phyloP scores from a whole-genome alignment of 1,284 basidiomycete genomes.

The Tilletia indica region DNA sequence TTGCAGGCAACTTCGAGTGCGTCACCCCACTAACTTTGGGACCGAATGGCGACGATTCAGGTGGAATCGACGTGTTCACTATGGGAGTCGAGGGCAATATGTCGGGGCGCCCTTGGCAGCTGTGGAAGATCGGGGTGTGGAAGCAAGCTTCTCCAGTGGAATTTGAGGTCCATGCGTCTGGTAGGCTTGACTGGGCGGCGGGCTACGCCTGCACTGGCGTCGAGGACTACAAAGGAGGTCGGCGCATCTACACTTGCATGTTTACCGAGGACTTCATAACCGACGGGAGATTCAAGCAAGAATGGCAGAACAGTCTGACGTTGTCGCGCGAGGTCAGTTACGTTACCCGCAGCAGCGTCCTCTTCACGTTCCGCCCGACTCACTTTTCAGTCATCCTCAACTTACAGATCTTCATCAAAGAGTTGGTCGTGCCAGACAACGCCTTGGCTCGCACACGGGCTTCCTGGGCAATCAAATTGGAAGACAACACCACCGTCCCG shows the following conservation, averaged over 20 bases:
- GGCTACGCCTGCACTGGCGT: slow-evolving; percentile 31
- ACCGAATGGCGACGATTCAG: slow-evolving; percentile 20
- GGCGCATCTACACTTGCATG: slow-evolving; percentile 30
- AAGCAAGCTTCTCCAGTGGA: slow-evolving; percentile 18
- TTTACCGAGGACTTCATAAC: slow-evolving; percentile 28
- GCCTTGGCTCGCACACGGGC: slow-evolving; percentile 24
- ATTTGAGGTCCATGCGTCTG: slow-evolving; percentile 25
- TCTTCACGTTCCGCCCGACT: no score
- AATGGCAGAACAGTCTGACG: slow-evolving; percentile 25
- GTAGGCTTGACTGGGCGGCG: slow-evolving; percentile 27
- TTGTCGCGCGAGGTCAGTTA: slow-evolving; percentile 22
- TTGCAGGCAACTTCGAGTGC: slow-evolving; percentile 15
- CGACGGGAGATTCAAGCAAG: slow-evolving; percentile 29
- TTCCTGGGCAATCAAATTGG: slow-evolving; percentile 27
- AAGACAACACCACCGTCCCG: slow-evolving; percentile 1
- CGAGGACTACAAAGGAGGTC: slow-evolving; percentile 11
- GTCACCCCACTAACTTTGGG: not conserved
- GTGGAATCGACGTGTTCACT: slow-evolving; percentile 24
- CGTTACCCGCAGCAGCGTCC: no score
- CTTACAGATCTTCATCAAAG: slow-evolving; percentile 23
- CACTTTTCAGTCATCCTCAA: no score
- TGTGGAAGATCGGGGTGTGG: slow-evolving; percentile 31
- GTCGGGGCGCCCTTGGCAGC: slow-evolving; percentile 22
- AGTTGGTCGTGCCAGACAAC: slow-evolving; percentile 24
- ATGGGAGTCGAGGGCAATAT: slow-evolving; percentile 28